Percentiles rank a stretch among this genome's conserved stretches.
These are phyloP conservation scores for Stipa capillata DNA, from an alignment of 176 grass and related monocot species.

Conservation along the genomic window DNA sequence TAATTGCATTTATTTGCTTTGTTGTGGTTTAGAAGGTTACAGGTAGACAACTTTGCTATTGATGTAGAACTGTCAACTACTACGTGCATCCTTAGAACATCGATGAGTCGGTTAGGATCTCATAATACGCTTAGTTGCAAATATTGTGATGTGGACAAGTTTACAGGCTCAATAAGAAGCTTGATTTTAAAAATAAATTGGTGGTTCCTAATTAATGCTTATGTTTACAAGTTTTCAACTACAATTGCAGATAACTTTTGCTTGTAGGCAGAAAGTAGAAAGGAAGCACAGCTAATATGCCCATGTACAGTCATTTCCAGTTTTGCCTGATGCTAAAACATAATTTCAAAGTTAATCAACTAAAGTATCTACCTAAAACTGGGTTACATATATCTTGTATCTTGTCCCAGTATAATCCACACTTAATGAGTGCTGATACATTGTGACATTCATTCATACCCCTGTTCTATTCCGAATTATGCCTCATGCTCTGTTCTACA, in stretches of 20 bases:
- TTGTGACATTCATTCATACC: background rate
- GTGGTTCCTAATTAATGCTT: background rate
- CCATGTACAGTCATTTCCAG: background rate
- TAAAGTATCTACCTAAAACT: background rate
- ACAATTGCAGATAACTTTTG: background rate
- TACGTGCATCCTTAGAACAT: background rate
- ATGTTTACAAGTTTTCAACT: background rate
- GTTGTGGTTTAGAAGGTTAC: constrained; percentile 20
- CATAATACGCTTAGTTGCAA: background rate
- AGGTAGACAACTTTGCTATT: constrained; percentile 20
- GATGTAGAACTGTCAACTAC: constrained; percentile 4
- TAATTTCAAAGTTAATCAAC: background rate
- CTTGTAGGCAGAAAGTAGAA: background rate
- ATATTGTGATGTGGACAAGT: background rate
- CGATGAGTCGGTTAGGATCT: background rate
- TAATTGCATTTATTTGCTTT: background rate
- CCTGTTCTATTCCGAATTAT: background rate
- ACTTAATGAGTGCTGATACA: background rate
- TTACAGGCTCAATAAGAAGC: background rate
- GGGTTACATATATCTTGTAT: background rate
- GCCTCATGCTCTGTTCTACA: background rate
- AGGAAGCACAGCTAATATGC: background rate
- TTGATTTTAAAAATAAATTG: background rate
- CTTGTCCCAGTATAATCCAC: background rate
- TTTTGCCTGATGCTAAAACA: background rate